Percentiles rank a stretch among this genome's conserved stretches.
Evolutionary conservation across 2,329 filamentous ascomycete species (phyloP).

Genomic region (Ophiostoma novo-ulmi): DNA sequence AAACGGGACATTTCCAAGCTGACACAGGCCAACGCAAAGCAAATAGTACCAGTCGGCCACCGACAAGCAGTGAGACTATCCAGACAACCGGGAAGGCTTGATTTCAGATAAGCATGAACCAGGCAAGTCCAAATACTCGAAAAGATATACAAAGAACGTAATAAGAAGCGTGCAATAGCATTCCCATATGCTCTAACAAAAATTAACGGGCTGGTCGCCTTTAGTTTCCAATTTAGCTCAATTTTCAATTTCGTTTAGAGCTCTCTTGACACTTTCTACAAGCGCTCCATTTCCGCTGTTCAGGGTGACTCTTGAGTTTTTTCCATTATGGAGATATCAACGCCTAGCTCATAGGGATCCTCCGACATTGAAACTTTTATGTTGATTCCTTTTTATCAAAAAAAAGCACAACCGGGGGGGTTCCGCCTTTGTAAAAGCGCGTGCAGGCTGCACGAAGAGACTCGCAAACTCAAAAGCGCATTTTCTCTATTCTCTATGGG

Average conservation of each 20-base stretch:
- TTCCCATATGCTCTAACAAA: not conserved
- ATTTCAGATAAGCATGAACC: not conserved
- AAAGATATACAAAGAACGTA: not conserved
- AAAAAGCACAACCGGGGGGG: not conserved
- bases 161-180: not conserved
- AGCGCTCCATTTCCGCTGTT: not conserved
- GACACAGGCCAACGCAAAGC: not conserved
- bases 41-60: not conserved
- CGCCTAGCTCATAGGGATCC: not conserved
- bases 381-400: not conserved
- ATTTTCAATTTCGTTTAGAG: not conserved
- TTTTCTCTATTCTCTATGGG: not conserved
- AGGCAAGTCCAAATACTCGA: not conserved
- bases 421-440: not conserved
- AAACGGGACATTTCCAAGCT: not conserved
- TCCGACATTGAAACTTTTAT: not conserved
- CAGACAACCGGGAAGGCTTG: conserved; percentile 10
- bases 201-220: not conserved
- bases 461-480: not conserved
- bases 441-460: not conserved
- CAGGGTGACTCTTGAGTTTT: not conserved
- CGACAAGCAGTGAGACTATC: not conserved
- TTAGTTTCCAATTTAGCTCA: not conserved
- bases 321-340: not conserved
- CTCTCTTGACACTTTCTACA: not conserved